Evolutionary conservation across 2,329 filamentous ascomycete species (phyloP).

Genomic region (Botrytis byssoidea): DNA sequence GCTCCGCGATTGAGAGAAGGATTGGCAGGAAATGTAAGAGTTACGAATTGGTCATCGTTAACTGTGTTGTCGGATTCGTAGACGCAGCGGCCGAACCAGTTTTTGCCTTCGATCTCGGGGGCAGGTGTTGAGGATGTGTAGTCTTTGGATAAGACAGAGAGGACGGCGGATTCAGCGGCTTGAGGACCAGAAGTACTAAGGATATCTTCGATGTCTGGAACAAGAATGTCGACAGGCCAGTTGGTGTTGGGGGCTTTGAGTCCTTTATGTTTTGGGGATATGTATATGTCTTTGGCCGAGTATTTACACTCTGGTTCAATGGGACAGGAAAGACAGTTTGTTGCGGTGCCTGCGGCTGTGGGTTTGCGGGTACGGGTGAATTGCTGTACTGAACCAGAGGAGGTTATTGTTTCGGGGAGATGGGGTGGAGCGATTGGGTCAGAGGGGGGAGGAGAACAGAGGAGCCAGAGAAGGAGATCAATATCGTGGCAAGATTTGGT

Average conservation of each 20-base stretch:
- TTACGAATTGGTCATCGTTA: conserved; percentile 88
- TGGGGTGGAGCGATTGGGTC: conserved; percentile 29
- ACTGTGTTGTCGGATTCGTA: conserved; percentile 93
- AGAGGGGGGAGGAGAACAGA: conserved; percentile 60
- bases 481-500: conserved; percentile 98
- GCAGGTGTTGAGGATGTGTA: conserved; percentile 52
- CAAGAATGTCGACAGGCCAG: conserved; percentile 89
- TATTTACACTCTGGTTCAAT: conserved; percentile 76
- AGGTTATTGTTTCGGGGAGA: conserved; percentile 66
- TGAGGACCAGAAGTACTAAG: conserved; percentile 46
- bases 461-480: conserved; percentile 86
- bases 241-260: conserved; percentile 63
- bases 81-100: conserved; percentile 93
- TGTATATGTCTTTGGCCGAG: conserved; percentile 73
- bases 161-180: conserved; percentile 49
- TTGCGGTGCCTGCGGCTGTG: conserved; percentile 67
- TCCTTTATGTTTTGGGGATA: conserved; percentile 50
- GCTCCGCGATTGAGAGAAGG: conserved; percentile 47
- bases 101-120: conserved; percentile 50
- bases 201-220: conserved; percentile 85
- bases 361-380: conserved; percentile 80
- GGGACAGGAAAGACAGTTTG: conserved; percentile 82
- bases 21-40: conserved; percentile 65
- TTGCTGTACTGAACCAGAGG: conserved; percentile 70
- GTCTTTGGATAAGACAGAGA: conserved; percentile 46